Evolutionary conservation across 768 basidiomycete genomes (phyloP).

Genomic region (Heimioporus sp.): DNA sequence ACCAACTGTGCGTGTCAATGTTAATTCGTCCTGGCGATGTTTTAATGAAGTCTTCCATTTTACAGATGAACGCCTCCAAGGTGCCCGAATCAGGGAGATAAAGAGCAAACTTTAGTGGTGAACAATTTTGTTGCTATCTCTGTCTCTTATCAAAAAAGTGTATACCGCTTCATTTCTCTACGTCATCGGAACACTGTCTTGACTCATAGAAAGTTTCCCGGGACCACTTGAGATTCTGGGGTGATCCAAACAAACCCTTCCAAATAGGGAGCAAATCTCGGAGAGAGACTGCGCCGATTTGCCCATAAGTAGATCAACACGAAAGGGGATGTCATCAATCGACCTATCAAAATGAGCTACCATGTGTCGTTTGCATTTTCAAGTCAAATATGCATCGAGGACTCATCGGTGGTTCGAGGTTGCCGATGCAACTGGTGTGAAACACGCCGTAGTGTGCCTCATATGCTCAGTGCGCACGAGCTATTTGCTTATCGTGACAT

Average conservation of each 20-base stretch:
- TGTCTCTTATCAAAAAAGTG: neutral
- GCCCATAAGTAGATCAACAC: too few relatives aligned
- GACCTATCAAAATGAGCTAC: too few relatives aligned
- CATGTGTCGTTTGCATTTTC: too few relatives aligned
- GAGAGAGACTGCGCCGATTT: neutral
- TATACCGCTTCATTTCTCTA: slow-evolving; percentile 5
- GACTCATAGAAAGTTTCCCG: too few relatives aligned
- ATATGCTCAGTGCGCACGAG: too few relatives aligned
- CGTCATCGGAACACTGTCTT: neutral
- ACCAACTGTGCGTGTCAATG: slow-evolving; percentile 65
- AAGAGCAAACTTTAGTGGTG: slow-evolving; percentile 37
- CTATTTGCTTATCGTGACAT: too few relatives aligned
- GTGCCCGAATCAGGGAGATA: slow-evolving; percentile 39
- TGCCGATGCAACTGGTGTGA: neutral
- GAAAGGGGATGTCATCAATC: too few relatives aligned
- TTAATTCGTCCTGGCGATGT: neutral
- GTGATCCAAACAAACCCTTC: neutral
- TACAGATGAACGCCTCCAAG: slow-evolving; percentile 43
- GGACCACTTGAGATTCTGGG: neutral
- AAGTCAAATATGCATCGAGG: too few relatives aligned
- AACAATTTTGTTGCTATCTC: neutral
- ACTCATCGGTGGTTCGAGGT: neutral
- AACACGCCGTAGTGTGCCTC: neutral
- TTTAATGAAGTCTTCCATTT: slow-evolving; percentile 5
- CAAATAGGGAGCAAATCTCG: neutral